Evolutionary conservation across 768 basidiomycete species (phyloP).

Genomic region (Pleurotus salmoneostramineus): DNA sequence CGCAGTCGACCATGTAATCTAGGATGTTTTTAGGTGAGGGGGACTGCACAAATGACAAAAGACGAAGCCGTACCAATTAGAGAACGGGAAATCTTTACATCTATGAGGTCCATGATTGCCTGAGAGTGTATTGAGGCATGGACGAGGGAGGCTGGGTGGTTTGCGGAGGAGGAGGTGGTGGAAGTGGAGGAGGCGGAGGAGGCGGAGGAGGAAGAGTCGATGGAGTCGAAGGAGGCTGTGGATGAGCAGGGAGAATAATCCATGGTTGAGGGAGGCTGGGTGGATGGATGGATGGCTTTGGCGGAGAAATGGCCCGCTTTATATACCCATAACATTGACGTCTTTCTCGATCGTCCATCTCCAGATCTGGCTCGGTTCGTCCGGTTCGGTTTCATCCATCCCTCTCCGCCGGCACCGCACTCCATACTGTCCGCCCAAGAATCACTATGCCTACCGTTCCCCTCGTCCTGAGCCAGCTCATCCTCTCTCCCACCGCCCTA

Average conservation of each 20-base stretch:
- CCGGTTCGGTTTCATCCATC: conserved; percentile 3
- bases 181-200: conserved; percentile 21
- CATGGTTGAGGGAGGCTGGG: conserved; percentile 6
- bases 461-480: conserved; percentile 2
- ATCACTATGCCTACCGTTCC: conserved; percentile 4
- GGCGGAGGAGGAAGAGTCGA: conserved; percentile 16
- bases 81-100: conserved; percentile 54
- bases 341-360: conserved; percentile 6
- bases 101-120: conserved; percentile 64
- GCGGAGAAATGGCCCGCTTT: background rate
- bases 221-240: conserved; percentile 16
- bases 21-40: conserved; percentile 8
- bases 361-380: background rate
- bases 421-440: background rate
- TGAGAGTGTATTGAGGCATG: conserved; percentile 61
- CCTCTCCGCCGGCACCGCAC: background rate
- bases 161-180: conserved; percentile 24
- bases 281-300: conserved; percentile 8
- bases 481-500: background rate
- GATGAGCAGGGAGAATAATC: conserved; percentile 15
- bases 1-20: conserved; percentile 71
- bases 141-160: conserved; percentile 51
- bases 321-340: background rate
- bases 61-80: conserved; percentile 54
- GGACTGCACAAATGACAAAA: background rate